A percentile compares a stretch with the other conserved stretches of the same genome.
These are phyloP conservation scores for Wickerhamomyces sp. DNA, from an alignment of 1,139 yeast genomes.

Conservation along the genomic window DNA sequence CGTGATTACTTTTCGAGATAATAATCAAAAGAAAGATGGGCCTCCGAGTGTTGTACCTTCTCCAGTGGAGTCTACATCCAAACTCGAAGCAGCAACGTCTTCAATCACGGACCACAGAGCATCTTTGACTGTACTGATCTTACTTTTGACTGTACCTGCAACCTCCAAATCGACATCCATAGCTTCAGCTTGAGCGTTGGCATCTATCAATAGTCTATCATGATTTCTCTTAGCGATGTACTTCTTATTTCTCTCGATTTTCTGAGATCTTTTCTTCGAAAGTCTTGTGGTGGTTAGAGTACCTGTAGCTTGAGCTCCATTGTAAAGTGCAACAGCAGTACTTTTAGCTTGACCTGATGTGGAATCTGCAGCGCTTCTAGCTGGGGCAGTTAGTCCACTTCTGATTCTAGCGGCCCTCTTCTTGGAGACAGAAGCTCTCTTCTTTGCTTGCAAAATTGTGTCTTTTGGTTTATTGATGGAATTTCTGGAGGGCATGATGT, in stretches of 20 bases:
- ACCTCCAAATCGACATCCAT: constrained; percentile 47
- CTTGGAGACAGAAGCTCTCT: constrained; percentile 47
- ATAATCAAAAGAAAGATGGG: too few relatives aligned
- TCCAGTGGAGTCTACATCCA: constrained; percentile 43
- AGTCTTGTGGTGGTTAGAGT: constrained; percentile 54
- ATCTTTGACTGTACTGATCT: constrained; percentile 49
- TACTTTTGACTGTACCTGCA: constrained; percentile 24
- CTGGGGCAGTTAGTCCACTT: constrained; percentile 33
- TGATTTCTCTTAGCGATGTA: constrained; percentile 53
- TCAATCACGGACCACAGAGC: constrained; percentile 70
- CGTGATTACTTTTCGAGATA: constrained; percentile 1
- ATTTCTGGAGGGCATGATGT: constrained; percentile 69
- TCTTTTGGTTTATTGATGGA: constrained; percentile 76
- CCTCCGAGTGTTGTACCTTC: constrained; percentile 86
- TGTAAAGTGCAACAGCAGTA: constrained; percentile 60
- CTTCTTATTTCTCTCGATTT: constrained; percentile 73
- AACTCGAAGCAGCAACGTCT: constrained; percentile 40
- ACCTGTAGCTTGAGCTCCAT: constrained; percentile 36
- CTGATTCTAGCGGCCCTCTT: constrained; percentile 53
- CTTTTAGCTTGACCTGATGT: constrained; percentile 46
- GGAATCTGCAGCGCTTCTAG: constrained; percentile 42
- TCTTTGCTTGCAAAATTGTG: constrained; percentile 49
- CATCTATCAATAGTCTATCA: constrained; percentile 38
- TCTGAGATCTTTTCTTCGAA: constrained; percentile 77
- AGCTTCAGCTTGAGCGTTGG: constrained; percentile 39